Conservation (phyloP, 371 early-diverging fungal genomes). For the Lichtheimia corymbifera region DNA sequence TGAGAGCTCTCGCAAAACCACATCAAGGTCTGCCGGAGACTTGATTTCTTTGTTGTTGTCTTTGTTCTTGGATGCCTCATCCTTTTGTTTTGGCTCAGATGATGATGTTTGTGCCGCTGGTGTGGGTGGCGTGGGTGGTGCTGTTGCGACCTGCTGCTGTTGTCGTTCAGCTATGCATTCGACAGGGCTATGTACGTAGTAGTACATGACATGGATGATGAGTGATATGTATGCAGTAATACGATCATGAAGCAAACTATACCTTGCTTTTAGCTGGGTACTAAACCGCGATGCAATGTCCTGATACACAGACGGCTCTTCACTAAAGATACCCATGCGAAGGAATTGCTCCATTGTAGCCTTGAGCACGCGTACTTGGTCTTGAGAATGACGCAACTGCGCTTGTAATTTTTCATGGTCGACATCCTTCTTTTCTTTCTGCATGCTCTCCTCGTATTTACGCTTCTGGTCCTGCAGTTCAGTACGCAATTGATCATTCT, state of each 20-base stretch:
- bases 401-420: constrained; percentile 7
- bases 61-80: neutral
- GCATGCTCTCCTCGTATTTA: neutral
- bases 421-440: neutral
- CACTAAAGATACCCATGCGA: constrained; percentile 43
- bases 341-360: constrained; percentile 49
- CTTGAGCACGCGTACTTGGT: constrained; percentile 40
- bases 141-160: neutral
- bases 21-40: constrained; percentile 11
- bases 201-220: neutral
- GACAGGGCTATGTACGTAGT: neutral
- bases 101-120: neutral
- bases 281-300: constrained; percentile 10
- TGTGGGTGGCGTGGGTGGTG: neutral
- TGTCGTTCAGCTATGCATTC: neutral
- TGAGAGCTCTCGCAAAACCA: constrained; percentile 7
- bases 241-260: neutral
- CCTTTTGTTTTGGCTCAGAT: neutral
- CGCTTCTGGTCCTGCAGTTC: constrained; percentile 19
- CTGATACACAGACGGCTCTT: constrained; percentile 22
- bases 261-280: constrained; percentile 12
- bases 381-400: constrained; percentile 39
- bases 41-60: neutral
- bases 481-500: constrained; percentile 18
- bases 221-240: neutral